phyloP scores from a whole-genome alignment of 352 stramenopile genomes.

The Elongisporangium senticosum region DNA sequence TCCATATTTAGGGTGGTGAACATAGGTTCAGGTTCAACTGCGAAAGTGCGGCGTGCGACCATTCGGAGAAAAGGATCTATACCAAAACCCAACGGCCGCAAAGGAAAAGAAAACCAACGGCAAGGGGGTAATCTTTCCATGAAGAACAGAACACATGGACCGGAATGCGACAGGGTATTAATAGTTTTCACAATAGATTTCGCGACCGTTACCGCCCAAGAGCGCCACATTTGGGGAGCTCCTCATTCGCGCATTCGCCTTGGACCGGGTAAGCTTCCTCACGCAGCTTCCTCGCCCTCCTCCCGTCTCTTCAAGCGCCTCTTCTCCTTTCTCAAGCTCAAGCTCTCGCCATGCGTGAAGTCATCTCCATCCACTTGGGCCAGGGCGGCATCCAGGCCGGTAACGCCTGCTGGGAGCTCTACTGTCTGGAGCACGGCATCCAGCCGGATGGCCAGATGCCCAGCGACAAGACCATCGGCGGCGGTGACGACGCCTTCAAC shows the following conservation, averaged over 20 bases:
- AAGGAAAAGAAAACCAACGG: background rate
- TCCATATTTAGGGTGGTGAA: background rate
- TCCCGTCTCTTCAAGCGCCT: constrained; percentile 1
- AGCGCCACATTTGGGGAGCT: background rate
- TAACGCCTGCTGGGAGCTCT: constrained; percentile 93
- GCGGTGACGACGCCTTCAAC: constrained; percentile 96
- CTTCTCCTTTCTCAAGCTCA: background rate
- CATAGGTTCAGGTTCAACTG: background rate
- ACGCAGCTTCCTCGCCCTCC: constrained; percentile 26
- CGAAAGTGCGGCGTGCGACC: background rate
- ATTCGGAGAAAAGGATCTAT: background rate
- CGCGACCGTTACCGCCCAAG: background rate
- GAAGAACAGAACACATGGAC: background rate
- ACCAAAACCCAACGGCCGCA: background rate
- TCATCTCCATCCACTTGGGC: constrained; percentile 96
- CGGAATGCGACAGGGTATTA: background rate
- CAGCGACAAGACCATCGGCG: constrained; percentile 85
- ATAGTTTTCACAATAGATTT: background rate
- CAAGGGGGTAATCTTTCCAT: background rate
- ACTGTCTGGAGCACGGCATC: constrained; percentile 92
- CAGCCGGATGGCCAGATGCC: constrained; percentile 88
- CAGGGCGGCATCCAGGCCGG: constrained; percentile 87
- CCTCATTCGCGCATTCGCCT: constrained; percentile 11
- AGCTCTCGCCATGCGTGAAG: constrained; percentile 80
- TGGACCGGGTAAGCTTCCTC: constrained; percentile 36